Base-by-base conservation (phyloP, 1,284 basidiomycete species). In the Heterobasidion irregulare region DNA sequence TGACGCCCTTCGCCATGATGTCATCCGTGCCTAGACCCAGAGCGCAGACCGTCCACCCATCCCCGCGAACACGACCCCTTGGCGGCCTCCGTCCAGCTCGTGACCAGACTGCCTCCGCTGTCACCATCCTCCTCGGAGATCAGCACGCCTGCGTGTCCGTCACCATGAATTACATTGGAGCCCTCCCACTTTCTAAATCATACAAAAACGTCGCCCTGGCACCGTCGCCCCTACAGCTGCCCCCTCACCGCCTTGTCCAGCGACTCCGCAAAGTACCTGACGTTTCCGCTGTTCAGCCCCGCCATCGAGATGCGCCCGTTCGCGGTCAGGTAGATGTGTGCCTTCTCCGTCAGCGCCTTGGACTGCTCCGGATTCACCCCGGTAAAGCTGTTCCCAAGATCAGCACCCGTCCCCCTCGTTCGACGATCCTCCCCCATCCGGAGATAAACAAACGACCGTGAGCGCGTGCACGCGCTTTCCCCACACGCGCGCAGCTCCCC, bases 251-350 rank as follows among this genome's bases (percentile, higher is more conserved):
- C 89, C 67, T 76, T 78, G 72, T 94, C 89, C 61, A 95, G 70
- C 61, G 75, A 75, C 69, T 79, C 75, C 35, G 89, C 91, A 74
- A 95, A 86, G 70, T 90, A 89, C 53, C 75, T 64, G 26, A 94
- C 70, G 70, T 95, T 97, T 64, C 75, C 64, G 53, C 75, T 79
- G 72, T 89, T 92, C 66, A 93, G 68, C 38, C 87, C 88, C 15
- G 91, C 88, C 88, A 94, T 92, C 64, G 85, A 92, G 64, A 95
- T 94, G 50, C 93, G 77, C 55, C 92, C 91, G 66, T 93, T 94
- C 58, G 67, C 72, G 10, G 93, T 95, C 75, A 98, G 74, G 72
- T 98, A 98, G 56, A 98, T 79, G 68, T 96, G 94, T 54, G 82
- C 84, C 67, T 86, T 82, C 57, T 91, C 84, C 32, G 83, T 77